Percentiles rank a stretch among this genome's conserved stretches.
Conservation (phyloP, 495 filamentous ascomycete genomes). For the Rostrohypoxylon terebratum region DNA sequence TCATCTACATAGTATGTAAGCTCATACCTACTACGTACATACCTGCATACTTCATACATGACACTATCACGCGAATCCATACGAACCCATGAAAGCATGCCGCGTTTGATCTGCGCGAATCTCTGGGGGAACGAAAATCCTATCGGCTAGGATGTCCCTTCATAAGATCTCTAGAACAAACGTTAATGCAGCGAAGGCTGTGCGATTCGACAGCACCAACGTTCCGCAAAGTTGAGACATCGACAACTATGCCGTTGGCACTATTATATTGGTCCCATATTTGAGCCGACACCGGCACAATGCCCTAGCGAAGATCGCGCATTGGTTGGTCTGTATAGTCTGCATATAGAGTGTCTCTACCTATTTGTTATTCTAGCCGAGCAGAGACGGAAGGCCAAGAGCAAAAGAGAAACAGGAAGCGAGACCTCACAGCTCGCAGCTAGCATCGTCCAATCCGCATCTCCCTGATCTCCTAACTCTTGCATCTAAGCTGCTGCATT, state of each 20-base stretch:
- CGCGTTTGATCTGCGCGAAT: slow-evolving; percentile 41
- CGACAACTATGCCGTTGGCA: neutral
- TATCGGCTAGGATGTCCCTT: slow-evolving; percentile 37
- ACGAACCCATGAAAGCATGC: slow-evolving; percentile 27
- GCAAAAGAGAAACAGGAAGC: slow-evolving; percentile 16
- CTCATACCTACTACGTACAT: no score
- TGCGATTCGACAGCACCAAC: neutral
- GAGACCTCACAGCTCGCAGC: neutral
- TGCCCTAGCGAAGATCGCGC: neutral
- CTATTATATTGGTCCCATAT: slow-evolving; percentile 6
- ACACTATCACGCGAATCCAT: slow-evolving; percentile 29
- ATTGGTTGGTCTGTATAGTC: slow-evolving; percentile 29
- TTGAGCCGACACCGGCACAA: slow-evolving; percentile 12
- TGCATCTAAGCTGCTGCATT: slow-evolving; percentile 35
- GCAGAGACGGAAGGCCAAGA: neutral
- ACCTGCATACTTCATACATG: no score
- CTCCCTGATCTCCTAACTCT: slow-evolving; percentile 36
- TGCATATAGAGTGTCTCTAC: neutral
- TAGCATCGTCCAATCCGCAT: slow-evolving; percentile 15
- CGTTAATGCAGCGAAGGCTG: slow-evolving; percentile 12
- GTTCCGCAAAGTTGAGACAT: neutral
- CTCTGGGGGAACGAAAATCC: slow-evolving; percentile 44
- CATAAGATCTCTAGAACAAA: slow-evolving; percentile 40
- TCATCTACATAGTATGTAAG: no score
- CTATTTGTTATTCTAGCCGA: neutral